These are phyloP conservation scores for Dothideomycetes sp. DNA, from an alignment of 2,329 filamentous ascomycete species.

Conservation along the genomic window DNA sequence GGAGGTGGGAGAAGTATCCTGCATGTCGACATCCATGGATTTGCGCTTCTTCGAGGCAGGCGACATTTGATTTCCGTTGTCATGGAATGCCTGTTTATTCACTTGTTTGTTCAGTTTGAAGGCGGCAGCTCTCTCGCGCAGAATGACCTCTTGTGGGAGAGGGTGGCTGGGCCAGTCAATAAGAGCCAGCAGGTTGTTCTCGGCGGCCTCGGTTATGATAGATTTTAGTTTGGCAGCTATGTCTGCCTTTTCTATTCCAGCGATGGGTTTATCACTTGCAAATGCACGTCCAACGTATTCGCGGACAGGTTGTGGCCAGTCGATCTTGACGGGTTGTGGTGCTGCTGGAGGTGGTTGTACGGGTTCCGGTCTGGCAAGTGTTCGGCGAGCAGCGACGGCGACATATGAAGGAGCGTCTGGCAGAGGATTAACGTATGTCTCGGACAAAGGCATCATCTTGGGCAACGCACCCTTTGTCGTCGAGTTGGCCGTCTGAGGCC, in stretches of 20 bases:
- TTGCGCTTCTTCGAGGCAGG: slow-evolving; percentile 61
- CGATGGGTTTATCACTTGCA: slow-evolving; percentile 50
- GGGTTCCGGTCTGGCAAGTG: slow-evolving; percentile 19
- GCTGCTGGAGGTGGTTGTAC: slow-evolving; percentile 11
- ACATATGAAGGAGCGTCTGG: slow-evolving; percentile 31
- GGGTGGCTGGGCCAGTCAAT: slow-evolving; percentile 78
- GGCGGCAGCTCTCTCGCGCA: slow-evolving; percentile 51
- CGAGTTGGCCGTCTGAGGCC: slow-evolving; percentile 4
- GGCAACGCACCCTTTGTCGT: background rate
- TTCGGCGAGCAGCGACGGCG: slow-evolving; percentile 33
- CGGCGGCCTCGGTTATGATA: slow-evolving; percentile 73
- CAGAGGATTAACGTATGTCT: background rate
- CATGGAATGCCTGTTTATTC: slow-evolving; percentile 10
- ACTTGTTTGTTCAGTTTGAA: slow-evolving; percentile 8
- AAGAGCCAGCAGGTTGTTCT: slow-evolving; percentile 56
- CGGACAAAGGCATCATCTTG: background rate
- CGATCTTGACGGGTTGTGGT: slow-evolving; percentile 42
- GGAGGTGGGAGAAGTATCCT: slow-evolving; percentile 37
- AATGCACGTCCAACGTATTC: slow-evolving; percentile 86
- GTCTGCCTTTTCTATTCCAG: slow-evolving; percentile 42
- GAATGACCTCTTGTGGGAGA: slow-evolving; percentile 74
- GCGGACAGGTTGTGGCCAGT: slow-evolving; percentile 75
- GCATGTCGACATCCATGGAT: slow-evolving; percentile 52
- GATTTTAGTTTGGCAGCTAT: slow-evolving; percentile 78
- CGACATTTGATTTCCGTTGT: slow-evolving; percentile 3